phyloP scores from a whole-genome alignment of 1,284 basidiomycete species.

The Leccinum pachyderme region DNA sequence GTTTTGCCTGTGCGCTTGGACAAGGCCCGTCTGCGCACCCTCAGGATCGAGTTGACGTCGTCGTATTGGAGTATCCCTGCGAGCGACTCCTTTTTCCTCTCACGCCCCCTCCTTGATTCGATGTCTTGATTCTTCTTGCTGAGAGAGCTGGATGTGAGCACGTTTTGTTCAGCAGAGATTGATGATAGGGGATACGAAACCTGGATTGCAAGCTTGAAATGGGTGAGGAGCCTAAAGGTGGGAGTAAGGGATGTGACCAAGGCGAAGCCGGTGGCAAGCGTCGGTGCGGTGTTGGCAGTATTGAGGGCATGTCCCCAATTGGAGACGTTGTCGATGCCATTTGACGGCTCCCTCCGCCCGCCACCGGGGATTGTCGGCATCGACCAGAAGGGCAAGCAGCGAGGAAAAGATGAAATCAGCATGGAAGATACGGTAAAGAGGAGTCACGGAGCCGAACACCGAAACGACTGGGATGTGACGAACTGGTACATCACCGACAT shows the following conservation, averaged over 20 bases:
- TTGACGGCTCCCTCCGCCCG: slow-evolving; percentile 18
- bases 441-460: background rate
- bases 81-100: slow-evolving; percentile 25
- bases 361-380: background rate
- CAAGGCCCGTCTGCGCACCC: slow-evolving; percentile 4
- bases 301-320: slow-evolving; percentile 18
- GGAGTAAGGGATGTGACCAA: slow-evolving; percentile 25
- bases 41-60: slow-evolving; percentile 25
- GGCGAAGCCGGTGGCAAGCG: slow-evolving; percentile 18
- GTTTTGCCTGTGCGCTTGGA: slow-evolving; percentile 18
- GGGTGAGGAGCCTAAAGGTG: slow-evolving; percentile 21
- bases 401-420: background rate
- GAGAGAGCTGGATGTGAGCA: slow-evolving; percentile 17
- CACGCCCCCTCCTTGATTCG: slow-evolving; percentile 16
- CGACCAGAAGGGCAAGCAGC: slow-evolving; percentile 2
- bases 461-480: slow-evolving; percentile 19
- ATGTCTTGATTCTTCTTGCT: slow-evolving; percentile 18
- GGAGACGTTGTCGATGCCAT: slow-evolving; percentile 19
- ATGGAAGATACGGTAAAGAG: background rate
- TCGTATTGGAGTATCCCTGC: slow-evolving; percentile 27
- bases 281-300: slow-evolving; percentile 22
- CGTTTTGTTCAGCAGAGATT: slow-evolving; percentile 17
- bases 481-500: slow-evolving; percentile 20
- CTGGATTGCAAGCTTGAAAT: slow-evolving; percentile 16
- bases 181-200: slow-evolving; percentile 18